Percentiles rank a stretch among this genome's conserved stretches.
phyloP scores from a whole-genome alignment of 1,284 basidiomycete genomes.

The Boletus semigastroideus region DNA sequence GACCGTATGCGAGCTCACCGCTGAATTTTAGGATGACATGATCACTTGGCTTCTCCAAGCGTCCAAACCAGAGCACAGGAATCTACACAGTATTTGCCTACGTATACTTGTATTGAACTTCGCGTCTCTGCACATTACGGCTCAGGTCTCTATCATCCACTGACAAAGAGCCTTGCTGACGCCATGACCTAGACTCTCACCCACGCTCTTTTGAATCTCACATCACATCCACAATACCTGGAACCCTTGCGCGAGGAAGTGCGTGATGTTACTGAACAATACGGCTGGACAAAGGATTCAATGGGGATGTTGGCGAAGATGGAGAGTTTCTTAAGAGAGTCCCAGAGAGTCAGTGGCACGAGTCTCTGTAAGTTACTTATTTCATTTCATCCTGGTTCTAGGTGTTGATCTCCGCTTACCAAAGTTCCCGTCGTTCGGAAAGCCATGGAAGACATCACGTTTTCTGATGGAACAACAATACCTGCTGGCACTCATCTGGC shows the following conservation, averaged over 20 bases:
- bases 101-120: conserved; percentile 47
- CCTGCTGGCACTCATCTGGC: conserved; percentile 38
- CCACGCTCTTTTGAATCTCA: conserved; percentile 40
- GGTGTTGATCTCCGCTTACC: conserved; percentile 10
- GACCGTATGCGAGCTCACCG: conserved; percentile 7
- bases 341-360: conserved; percentile 35
- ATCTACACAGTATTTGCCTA: conserved; percentile 33
- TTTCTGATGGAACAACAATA: conserved; percentile 44
- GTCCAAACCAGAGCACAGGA: conserved; percentile 33
- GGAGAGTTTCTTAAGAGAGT: conserved; percentile 45
- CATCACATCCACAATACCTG: conserved; percentile 37
- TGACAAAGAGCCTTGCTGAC: neutral
- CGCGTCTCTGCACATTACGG: conserved; percentile 41
- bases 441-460: conserved; percentile 38
- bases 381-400: neutral
- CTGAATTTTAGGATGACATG: conserved; percentile 40
- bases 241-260: conserved; percentile 39
- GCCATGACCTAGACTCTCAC: conserved; percentile 32
- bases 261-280: conserved; percentile 26
- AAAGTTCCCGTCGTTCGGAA: conserved; percentile 37
- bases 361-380: conserved; percentile 28
- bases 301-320: conserved; percentile 36
- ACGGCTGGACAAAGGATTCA: conserved; percentile 40
- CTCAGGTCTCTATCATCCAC: conserved; percentile 33
- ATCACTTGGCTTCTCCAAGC: conserved; percentile 47